Conservation (phyloP, 805 yeast species). For the Saccharomycopsis guyanensis region DNA sequence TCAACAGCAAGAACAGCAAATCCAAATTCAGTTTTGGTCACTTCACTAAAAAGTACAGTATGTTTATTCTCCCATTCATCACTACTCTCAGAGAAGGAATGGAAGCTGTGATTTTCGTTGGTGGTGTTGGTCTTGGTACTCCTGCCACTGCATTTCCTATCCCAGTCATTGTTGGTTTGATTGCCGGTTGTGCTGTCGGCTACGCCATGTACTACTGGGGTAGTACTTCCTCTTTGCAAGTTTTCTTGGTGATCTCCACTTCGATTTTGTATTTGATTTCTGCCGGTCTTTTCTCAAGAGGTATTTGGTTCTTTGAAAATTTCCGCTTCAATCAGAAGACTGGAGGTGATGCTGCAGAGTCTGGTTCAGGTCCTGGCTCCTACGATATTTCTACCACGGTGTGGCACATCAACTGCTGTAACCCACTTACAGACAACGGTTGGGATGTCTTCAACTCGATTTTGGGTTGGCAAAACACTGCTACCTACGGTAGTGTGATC, state of each 20-base stretch:
- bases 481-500: slow-evolving; percentile 85
- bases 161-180: slow-evolving; percentile 78
- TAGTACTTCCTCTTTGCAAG: slow-evolving; percentile 70
- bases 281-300: slow-evolving; percentile 89
- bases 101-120: slow-evolving; percentile 91
- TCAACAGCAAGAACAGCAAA: slow-evolving; percentile 46
- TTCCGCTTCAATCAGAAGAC: slow-evolving; percentile 53
- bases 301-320: slow-evolving; percentile 81
- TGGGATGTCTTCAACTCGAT: slow-evolving; percentile 95
- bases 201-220: slow-evolving; percentile 70
- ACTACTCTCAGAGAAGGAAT: slow-evolving; percentile 94
- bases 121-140: slow-evolving; percentile 76
- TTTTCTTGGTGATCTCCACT: slow-evolving; percentile 81
- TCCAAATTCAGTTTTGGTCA: slow-evolving; percentile 48
- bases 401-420: slow-evolving; percentile 97
- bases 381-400: slow-evolving; percentile 72
- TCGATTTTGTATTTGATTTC: slow-evolving; percentile 80
- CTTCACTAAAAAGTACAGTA: slow-evolving; percentile 64
- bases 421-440: slow-evolving; percentile 84
- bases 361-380: slow-evolving; percentile 91
- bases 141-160: slow-evolving; percentile 75
- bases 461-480: slow-evolving; percentile 95
- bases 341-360: slow-evolving; percentile 93
- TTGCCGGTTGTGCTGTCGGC: slow-evolving; percentile 73
- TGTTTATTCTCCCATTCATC: slow-evolving; percentile 83